Conservation (phyloP, 1,284 basidiomycete species). For the Tremellales sp. region DNA sequence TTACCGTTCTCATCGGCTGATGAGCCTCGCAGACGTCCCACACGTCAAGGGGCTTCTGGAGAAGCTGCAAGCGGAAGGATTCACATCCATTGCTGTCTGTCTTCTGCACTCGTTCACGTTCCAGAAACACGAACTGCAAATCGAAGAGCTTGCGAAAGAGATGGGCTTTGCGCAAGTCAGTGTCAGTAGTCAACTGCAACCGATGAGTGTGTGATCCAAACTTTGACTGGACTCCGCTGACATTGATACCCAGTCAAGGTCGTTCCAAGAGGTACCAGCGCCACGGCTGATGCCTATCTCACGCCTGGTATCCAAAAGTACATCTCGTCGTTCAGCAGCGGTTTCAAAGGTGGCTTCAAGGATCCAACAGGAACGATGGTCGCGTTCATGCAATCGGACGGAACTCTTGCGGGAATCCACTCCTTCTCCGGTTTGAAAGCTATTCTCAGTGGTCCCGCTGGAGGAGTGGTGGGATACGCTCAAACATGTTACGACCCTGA, state of each 20-base stretch:
- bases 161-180: slow-evolving; percentile 10
- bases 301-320: slow-evolving; percentile 45
- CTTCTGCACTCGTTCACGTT: slow-evolving; percentile 9
- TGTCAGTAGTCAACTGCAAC: slow-evolving; percentile 3
- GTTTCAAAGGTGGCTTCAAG: slow-evolving; percentile 3
- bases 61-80: slow-evolving; percentile 4
- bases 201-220: too few species aligned
- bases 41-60: background rate
- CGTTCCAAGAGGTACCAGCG: slow-evolving; percentile 47
- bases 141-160: slow-evolving; percentile 3
- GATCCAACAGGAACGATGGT: slow-evolving; percentile 10
- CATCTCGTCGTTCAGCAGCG: slow-evolving; percentile 37
- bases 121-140: slow-evolving; percentile 8
- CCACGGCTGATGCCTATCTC: slow-evolving; percentile 51
- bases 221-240: too few species aligned
- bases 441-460: slow-evolving; percentile 45
- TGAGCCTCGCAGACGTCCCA: slow-evolving; percentile 46
- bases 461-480: slow-evolving; percentile 50
- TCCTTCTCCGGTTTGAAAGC: slow-evolving; percentile 15
- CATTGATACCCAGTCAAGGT: slow-evolving; percentile 28
- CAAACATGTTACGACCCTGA: slow-evolving; percentile 37
- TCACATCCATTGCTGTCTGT: slow-evolving; percentile 7
- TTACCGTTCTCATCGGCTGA: too few species aligned
- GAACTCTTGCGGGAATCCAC: slow-evolving; percentile 22
- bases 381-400: slow-evolving; percentile 43